phyloP scores from a whole-genome alignment of 108 stramenopile genomes.

The Mediolabrus comicus region DNA sequence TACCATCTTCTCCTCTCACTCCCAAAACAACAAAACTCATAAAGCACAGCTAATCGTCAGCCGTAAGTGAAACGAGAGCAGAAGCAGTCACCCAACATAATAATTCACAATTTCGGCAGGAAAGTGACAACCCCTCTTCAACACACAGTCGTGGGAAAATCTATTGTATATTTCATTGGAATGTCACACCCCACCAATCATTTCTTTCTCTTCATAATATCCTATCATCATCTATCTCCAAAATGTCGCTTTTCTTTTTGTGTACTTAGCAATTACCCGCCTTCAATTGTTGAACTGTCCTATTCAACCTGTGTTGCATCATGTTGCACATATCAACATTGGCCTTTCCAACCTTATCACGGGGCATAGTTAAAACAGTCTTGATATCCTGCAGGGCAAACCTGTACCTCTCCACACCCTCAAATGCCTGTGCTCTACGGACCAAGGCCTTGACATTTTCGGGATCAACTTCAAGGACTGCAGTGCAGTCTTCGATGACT shows the following conservation, averaged over 20 bases:
- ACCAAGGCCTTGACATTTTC: conserved; percentile 97
- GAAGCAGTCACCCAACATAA: background rate
- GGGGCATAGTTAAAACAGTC: conserved; percentile 90
- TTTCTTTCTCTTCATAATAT: background rate
- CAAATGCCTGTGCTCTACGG: conserved; percentile 98
- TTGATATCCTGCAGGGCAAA: conserved; percentile 98
- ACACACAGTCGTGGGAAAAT: background rate
- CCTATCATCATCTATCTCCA: too few relatives aligned
- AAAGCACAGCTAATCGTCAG: background rate
- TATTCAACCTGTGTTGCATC: conserved; percentile 94
- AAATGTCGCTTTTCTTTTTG: background rate
- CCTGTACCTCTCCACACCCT: conserved; percentile 94
- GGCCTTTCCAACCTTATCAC: conserved; percentile 85
- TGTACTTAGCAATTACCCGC: conserved; percentile 28
- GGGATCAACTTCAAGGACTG: conserved; percentile 95
- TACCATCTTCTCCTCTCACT: background rate
- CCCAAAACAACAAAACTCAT: background rate
- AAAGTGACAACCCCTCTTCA: background rate
- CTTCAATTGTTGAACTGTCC: conserved; percentile 91
- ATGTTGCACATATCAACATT: conserved; percentile 91
- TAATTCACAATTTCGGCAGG: too few relatives aligned
- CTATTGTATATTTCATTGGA: background rate
- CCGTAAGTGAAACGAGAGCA: background rate
- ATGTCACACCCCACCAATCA: background rate
- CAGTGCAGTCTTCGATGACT: conserved; percentile 92